Conservation (phyloP, 2,329 filamentous ascomycete species). For the Gnomoniopsis sp. region DNA sequence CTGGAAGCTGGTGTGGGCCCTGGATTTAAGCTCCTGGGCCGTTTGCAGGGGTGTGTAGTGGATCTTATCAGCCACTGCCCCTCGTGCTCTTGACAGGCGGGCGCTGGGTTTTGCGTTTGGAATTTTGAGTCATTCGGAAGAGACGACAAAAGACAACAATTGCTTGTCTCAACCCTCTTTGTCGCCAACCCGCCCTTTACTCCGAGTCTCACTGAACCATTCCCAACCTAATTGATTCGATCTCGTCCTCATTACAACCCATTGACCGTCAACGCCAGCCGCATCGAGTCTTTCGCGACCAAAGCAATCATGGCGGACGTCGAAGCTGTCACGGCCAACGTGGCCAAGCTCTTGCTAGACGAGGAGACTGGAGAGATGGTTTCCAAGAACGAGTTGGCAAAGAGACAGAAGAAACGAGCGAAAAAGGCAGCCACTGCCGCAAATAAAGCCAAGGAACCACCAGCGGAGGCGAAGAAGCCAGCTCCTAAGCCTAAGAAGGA, state of each 20-base stretch:
- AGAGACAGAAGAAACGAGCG: slow-evolving; percentile 33
- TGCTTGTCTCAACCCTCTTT: background rate
- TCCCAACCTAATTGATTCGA: background rate
- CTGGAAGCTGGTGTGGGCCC: slow-evolving; percentile 4
- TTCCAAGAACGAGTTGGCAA: slow-evolving; percentile 38
- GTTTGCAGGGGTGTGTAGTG: slow-evolving; percentile 3
- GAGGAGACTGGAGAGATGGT: slow-evolving; percentile 40
- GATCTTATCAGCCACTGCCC: slow-evolving; percentile 16
- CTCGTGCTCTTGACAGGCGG: background rate
- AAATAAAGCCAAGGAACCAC: slow-evolving; percentile 12
- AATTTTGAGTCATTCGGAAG: slow-evolving; percentile 17
- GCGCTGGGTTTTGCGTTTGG: slow-evolving; percentile 1
- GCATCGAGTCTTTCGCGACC: background rate
- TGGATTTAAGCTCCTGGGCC: background rate
- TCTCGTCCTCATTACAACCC: background rate
- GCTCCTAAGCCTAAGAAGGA: slow-evolving; percentile 43
- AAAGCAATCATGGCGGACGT: slow-evolving; percentile 30
- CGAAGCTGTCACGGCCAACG: slow-evolving; percentile 24
- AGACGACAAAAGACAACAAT: background rate
- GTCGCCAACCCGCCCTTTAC: background rate
- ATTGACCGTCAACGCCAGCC: background rate
- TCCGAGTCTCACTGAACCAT: background rate
- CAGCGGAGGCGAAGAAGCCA: slow-evolving; percentile 24
- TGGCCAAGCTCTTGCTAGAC: slow-evolving; percentile 37
- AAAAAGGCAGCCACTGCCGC: slow-evolving; percentile 24